A percentile compares a stretch with the other conserved stretches of the same genome.
phyloP scores from a whole-genome alignment of 116 monocot species.

The Iris pallida region DNA sequence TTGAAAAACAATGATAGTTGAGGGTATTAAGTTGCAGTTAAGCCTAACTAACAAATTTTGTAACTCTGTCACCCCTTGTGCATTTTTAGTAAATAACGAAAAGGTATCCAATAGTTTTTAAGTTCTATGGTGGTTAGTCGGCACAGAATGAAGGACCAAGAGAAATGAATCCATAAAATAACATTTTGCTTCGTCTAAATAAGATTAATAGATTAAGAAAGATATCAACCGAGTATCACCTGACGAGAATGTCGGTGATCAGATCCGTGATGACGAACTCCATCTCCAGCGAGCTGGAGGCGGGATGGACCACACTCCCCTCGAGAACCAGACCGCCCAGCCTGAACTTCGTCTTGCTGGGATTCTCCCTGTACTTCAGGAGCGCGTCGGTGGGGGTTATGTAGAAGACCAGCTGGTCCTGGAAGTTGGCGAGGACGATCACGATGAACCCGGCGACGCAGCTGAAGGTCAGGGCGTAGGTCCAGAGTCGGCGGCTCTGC shows the following conservation, averaged over 20 bases:
- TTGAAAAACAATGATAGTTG: too few relatives aligned
- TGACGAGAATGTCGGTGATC: constrained; percentile 81
- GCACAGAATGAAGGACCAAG: too few relatives aligned
- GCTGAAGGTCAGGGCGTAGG: constrained; percentile 83
- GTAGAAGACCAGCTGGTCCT: constrained; percentile 94
- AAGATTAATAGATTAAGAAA: too few relatives aligned
- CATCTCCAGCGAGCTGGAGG: constrained; percentile 53
- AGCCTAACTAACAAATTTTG: too few relatives aligned
- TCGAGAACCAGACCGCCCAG: constrained; percentile 93
- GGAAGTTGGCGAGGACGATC: constrained; percentile 87
- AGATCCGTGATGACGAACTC: constrained; percentile 99
- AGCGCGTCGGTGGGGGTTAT: constrained; percentile 88
- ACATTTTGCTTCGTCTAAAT: too few relatives aligned
- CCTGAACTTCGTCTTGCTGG: constrained; percentile 62
- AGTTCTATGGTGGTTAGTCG: too few relatives aligned
- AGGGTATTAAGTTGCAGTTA: too few relatives aligned
- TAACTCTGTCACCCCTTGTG: too few relatives aligned
- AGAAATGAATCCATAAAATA: too few relatives aligned
- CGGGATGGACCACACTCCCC: constrained; percentile 70
- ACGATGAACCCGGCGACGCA: constrained; percentile 89
- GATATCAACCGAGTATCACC: too few relatives aligned
- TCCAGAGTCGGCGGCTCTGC: constrained; percentile 92
- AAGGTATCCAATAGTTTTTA: too few relatives aligned
- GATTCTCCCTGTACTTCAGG: constrained; percentile 47
- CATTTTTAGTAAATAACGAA: too few relatives aligned